These are phyloP conservation scores for Botrytis pseudocinerea DNA, from an alignment of 2,329 filamentous ascomycete species.

Conservation along the genomic window DNA sequence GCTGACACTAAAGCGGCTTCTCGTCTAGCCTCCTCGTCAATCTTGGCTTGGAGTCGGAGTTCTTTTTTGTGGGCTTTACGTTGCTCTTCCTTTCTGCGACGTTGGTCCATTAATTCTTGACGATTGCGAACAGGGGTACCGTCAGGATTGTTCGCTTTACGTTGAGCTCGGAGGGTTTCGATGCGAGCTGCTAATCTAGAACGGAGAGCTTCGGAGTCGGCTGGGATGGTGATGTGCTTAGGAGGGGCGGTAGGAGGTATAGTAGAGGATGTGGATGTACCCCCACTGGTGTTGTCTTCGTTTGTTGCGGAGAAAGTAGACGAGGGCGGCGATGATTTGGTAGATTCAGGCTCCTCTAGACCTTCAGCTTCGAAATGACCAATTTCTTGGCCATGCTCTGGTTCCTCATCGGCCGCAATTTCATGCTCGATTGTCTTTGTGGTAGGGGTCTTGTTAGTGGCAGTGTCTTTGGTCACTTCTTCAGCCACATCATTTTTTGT, in stretches of 20 bases:
- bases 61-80: slow-evolving; percentile 89
- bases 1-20: slow-evolving; percentile 62
- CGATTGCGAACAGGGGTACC: slow-evolving; percentile 81
- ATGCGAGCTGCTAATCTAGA: slow-evolving; percentile 80
- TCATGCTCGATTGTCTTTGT: slow-evolving; percentile 26
- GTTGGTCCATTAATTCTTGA: slow-evolving; percentile 87
- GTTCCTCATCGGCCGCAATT: slow-evolving; percentile 35
- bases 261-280: slow-evolving; percentile 70
- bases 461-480: slow-evolving; percentile 23
- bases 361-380: slow-evolving; percentile 50
- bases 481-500: slow-evolving; percentile 21
- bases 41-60: slow-evolving; percentile 71
- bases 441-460: slow-evolving; percentile 23
- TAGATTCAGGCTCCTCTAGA: slow-evolving; percentile 49
- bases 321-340: slow-evolving; percentile 45
- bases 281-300: slow-evolving; percentile 56
- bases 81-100: slow-evolving; percentile 83
- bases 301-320: slow-evolving; percentile 61
- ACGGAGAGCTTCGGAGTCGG: slow-evolving; percentile 73
- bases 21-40: slow-evolving; percentile 71
- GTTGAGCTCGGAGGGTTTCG: slow-evolving; percentile 77
- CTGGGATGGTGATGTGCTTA: slow-evolving; percentile 66
- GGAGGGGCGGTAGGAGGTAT: slow-evolving; percentile 60
- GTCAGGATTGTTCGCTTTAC: slow-evolving; percentile 83
- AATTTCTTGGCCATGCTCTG: slow-evolving; percentile 40